Evolutionary conservation across 2,329 filamentous ascomycete genomes (phyloP).

Genomic region (Calonectria crousiana): DNA sequence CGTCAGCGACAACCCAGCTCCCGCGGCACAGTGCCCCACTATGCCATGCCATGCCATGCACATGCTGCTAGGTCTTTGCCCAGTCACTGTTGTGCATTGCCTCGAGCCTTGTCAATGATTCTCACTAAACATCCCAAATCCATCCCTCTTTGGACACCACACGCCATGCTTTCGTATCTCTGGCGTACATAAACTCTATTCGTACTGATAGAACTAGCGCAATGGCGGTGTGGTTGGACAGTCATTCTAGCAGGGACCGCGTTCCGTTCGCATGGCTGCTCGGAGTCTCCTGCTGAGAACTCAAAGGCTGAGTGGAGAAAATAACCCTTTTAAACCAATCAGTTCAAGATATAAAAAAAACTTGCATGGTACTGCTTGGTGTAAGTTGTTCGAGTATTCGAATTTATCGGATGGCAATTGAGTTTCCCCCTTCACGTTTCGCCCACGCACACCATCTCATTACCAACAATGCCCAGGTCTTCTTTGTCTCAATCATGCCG

Average conservation of each 20-base stretch:
- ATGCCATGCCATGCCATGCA: not conserved
- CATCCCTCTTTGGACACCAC: no score
- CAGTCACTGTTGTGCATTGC: not conserved
- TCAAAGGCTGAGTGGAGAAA: not conserved
- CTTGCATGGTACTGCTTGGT: not conserved
- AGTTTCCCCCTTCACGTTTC: not conserved
- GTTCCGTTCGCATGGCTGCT: not conserved
- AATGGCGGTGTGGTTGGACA: not conserved
- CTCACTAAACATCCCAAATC: not conserved
- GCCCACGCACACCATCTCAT: not conserved
- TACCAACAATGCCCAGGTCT: not conserved
- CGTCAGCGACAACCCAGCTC: conserved; percentile 16
- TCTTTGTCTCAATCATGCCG: not conserved
- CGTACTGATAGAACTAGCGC: not conserved
- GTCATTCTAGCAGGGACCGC: not conserved
- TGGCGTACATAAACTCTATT: not conserved
- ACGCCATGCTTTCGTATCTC: not conserved
- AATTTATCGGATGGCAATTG: not conserved
- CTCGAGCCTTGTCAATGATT: not conserved
- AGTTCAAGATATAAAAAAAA: not conserved
- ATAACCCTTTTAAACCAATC: not conserved
- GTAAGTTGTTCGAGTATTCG: not conserved
- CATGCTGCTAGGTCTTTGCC: not conserved
- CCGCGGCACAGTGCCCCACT: not conserved
- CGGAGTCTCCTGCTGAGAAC: not conserved